A percentile compares a stretch with the other conserved stretches of the same genome.
Evolutionary conservation across 2,329 filamentous ascomycete genomes (phyloP).

Genomic region (Lachnellula suecica): DNA sequence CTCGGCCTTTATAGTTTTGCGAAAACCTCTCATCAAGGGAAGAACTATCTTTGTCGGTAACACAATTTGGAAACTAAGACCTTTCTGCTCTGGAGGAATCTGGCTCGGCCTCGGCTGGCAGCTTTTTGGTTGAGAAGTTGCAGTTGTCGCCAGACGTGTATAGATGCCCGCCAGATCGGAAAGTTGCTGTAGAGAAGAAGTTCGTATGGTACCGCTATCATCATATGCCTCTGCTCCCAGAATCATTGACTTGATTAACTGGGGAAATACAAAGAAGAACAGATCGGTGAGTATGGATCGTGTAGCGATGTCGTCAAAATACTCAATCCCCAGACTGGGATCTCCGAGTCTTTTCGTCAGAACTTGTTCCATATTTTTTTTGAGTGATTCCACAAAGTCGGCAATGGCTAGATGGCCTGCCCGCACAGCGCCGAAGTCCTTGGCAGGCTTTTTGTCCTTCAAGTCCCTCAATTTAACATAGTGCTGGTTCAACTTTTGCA

Average conservation of each 20-base stretch:
- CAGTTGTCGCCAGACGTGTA: conserved; percentile 1
- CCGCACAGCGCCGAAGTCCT: not conserved
- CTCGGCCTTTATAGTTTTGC: not conserved
- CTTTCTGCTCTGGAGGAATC: not conserved
- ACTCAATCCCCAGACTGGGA: not conserved
- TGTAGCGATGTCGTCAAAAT: not conserved
- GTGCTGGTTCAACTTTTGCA: not conserved
- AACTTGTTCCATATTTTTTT: not conserved
- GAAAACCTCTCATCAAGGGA: not conserved
- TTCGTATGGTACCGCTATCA: not conserved
- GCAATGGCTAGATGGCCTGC: not conserved
- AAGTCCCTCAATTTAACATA: not conserved
- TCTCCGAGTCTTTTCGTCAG: not conserved
- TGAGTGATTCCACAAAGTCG: not conserved
- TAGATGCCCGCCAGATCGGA: not conserved
- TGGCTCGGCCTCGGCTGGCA: not conserved
- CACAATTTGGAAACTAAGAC: not conserved
- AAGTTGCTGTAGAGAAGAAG: not conserved
- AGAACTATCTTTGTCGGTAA: not conserved
- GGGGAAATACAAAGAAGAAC: conserved; percentile 10
- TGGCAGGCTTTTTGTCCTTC: not conserved
- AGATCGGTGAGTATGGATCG: conserved; percentile 4
- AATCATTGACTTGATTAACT: conserved; percentile 5
- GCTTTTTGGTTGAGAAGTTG: not conserved
- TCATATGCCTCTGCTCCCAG: conserved; percentile 2